These are phyloP conservation scores for Trichoderma semiorbis DNA, from an alignment of 2,329 filamentous ascomycete genomes.

Conservation along the genomic window DNA sequence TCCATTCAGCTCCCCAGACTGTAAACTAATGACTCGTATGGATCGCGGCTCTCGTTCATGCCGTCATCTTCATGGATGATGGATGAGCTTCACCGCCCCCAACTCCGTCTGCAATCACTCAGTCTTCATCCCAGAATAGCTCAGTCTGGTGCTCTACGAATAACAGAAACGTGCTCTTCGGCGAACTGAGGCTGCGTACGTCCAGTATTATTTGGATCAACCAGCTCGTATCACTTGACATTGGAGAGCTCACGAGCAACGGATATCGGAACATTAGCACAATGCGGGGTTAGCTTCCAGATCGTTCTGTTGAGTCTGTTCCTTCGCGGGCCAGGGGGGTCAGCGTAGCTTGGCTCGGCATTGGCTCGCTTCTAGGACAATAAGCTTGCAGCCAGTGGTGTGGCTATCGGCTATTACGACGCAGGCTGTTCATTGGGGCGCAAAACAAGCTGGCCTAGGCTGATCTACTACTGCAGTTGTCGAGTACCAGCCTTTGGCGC, in stretches of 20 bases:
- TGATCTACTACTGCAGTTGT: not conserved
- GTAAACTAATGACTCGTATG: not conserved
- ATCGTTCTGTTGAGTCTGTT: not conserved
- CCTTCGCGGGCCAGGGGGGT: not conserved
- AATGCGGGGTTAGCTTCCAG: not conserved
- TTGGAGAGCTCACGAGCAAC: not conserved
- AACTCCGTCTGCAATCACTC: not conserved
- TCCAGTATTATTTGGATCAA: not conserved
- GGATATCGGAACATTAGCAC: not conserved
- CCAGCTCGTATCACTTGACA: not conserved
- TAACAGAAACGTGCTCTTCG: not conserved
- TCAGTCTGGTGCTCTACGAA: not conserved
- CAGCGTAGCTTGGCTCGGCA: not conserved
- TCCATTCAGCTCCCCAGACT: not conserved
- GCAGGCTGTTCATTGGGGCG: not conserved
- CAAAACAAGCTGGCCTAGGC: not conserved
- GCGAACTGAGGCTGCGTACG: not conserved
- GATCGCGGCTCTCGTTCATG: not conserved
- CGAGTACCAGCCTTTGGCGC: not conserved
- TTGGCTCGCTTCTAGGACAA: slow-evolving; percentile 3
- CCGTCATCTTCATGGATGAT: not conserved
- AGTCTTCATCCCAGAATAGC: not conserved
- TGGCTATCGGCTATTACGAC: not conserved
- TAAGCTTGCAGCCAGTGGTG: not conserved
- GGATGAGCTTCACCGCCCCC: not conserved